Evolutionary conservation across 371 early-diverging fungal species (phyloP).

Genomic region (Mucor plumbeus): DNA sequence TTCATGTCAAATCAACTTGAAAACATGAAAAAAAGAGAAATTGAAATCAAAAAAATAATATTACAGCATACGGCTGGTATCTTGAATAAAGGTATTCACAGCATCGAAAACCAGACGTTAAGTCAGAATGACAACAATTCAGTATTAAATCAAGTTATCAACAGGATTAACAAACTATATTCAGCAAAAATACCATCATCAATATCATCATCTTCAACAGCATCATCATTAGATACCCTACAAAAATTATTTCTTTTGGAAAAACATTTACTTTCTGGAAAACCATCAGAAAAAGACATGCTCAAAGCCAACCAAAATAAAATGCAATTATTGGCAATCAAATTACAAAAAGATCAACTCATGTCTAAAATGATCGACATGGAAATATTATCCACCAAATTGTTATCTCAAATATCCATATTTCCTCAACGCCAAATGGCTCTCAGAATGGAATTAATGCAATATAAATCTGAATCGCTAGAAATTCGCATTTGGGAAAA

Average conservation of each 20-base stretch:
- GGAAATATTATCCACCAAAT: slow-evolving; percentile 30
- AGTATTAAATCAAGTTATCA: slow-evolving; percentile 9
- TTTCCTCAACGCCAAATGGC: slow-evolving; percentile 27
- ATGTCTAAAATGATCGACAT: slow-evolving; percentile 30
- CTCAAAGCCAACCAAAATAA: slow-evolving; percentile 2
- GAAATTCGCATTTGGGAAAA: slow-evolving; percentile 31
- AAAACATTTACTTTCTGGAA: slow-evolving; percentile 7
- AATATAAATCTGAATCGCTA: slow-evolving; percentile 29
- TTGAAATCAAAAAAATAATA: slow-evolving; percentile 64
- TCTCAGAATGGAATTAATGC: slow-evolving; percentile 25
- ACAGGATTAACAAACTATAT: slow-evolving; percentile 1
- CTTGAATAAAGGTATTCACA: slow-evolving; percentile 51
- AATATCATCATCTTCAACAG: not conserved
- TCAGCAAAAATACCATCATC: not conserved
- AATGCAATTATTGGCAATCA: slow-evolving; percentile 16
- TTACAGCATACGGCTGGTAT: slow-evolving; percentile 74
- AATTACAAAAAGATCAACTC: slow-evolving; percentile 23
- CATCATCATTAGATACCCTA: slow-evolving; percentile 7
- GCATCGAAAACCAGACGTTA: slow-evolving; percentile 8
- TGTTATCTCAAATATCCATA: slow-evolving; percentile 25
- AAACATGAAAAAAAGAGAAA: slow-evolving; percentile 59
- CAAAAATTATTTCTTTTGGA: slow-evolving; percentile 13
- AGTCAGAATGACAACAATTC: not conserved
- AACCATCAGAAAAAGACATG: not conserved
- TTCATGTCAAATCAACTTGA: slow-evolving; percentile 68